phyloP scores from a whole-genome alignment of 495 filamentous ascomycete species.

The Penicillium simplicissimum region DNA sequence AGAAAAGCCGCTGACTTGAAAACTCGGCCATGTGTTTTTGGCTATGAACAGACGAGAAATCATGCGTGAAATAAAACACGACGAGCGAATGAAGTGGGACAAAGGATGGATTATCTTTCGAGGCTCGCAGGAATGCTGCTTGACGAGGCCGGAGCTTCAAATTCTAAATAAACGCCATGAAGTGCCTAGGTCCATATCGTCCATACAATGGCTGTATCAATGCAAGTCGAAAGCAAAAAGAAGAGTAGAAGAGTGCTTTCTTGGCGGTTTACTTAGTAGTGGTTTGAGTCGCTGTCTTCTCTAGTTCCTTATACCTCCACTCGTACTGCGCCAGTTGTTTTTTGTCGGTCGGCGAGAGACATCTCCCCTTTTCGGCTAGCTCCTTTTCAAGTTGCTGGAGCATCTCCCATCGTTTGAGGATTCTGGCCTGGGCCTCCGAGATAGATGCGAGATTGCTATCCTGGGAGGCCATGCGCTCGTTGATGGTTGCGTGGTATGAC shows the following conservation, averaged over 20 bases:
- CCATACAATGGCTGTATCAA: constrained; percentile 11
- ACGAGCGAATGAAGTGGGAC: no score
- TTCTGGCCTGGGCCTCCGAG: constrained; percentile 38
- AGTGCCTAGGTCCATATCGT: constrained; percentile 26
- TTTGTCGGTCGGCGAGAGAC: constrained; percentile 35
- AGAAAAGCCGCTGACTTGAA: neutral
- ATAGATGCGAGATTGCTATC: constrained; percentile 42
- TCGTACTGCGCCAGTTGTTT: constrained; percentile 41
- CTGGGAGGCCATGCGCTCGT: constrained; percentile 37
- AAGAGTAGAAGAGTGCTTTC: constrained; percentile 15
- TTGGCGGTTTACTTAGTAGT: constrained; percentile 7
- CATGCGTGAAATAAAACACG: no score
- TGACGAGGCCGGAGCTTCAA: neutral
- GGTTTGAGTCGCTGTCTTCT: constrained; percentile 35
- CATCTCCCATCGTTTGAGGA: constrained; percentile 45
- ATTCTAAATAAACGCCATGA: constrained; percentile 37
- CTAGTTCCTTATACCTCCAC: constrained; percentile 42
- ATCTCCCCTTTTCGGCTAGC: constrained; percentile 36
- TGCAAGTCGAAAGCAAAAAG: neutral
- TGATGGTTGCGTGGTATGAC: constrained; percentile 42
- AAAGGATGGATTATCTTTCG: neutral
- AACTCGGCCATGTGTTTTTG: neutral
- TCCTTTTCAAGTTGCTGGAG: constrained; percentile 41
- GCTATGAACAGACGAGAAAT: neutral
- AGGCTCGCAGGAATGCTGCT: neutral